Base-by-base conservation (phyloP, 441 rosid species). In the Jatropha podagrica region DNA sequence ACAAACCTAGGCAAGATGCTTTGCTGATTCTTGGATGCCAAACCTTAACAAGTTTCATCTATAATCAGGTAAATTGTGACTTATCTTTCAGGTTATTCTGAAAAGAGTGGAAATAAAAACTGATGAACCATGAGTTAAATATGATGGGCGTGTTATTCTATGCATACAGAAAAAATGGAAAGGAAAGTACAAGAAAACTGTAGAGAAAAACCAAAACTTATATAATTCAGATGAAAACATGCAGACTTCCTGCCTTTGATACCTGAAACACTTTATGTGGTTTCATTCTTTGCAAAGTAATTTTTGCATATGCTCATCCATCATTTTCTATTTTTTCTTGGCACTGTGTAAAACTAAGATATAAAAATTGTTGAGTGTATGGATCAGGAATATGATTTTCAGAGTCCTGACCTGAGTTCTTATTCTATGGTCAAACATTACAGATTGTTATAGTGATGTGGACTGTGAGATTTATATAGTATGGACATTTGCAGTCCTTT, bases 21-120 rank as follows among this genome's bases (percentile, higher is more conserved):
- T 63, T 85, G 6, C 82, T 77, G 76, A 89, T 92, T 65, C 92
- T 91, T 79, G 98, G 98, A 74, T 94, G 98, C 87, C 93, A 94
- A 83, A 94, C 96, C 69, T 76, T 96, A 85, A 91, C 93, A 2
- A 88, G 78, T 56, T 96, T 96, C 86, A 91, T 96, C 77, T 89
- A 89, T 80, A 87, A 86, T 79, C 98, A 94, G 99, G 99, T 96
- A 74, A 67, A 44, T 46, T 48, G 18, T 44, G 54, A 13, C 59
- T 42, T 58, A 44, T 32, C 38, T 60, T 38, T 64, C 20, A 44
- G 56, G 60, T 54, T 49, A 7, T 63, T 65, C 51, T 40, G 37
- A 60, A 67, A 54, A 58, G 55, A 66, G 55, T 62, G 5, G 7
- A 63, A 51, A 7, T 49, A 51, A 46, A 51, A 17, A 0, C 27